Evolutionary conservation across 2,329 filamentous ascomycete genomes (phyloP), one percentile per base, ranked within the genome.

Genomic region (Niveomyces coronatus): DNA sequence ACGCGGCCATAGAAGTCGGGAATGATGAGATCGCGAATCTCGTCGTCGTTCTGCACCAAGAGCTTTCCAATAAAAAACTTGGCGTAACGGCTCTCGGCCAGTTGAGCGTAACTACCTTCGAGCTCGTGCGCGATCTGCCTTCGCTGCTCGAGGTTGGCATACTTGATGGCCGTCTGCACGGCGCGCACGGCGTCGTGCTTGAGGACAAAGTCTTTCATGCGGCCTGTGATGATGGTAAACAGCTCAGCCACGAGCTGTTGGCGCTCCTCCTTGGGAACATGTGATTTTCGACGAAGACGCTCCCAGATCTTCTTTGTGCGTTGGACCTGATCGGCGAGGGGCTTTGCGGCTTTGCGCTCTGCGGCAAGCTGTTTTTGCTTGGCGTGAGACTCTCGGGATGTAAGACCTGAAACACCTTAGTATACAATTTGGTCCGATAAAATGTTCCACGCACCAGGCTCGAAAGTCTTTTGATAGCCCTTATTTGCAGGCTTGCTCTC

Each of bases 151-250:
- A 78, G 70, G 31, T 82, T 93, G 33, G 86, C 83, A 62, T 98
- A 98, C 62, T 98, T 98, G 63, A 98, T 76, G 26, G 89, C 91
- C 10, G 88, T 95, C 65, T 98, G 91, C 18, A 98, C 83, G 29
- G 94, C 87, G 49, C 91, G 77, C n/a, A 94, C 89, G 24, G 87
- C 85, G 57, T 98, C 91, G 60, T 98, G 91, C 74, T 98, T 98
- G 65, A 98, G 84, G 15, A 95, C 89, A 49, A 96, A 94, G 45
- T 96, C 91, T 61, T 85, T 86, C 52, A 96, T 83, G 41, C 84
- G 78, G 37, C 88, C 89, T 17, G 85, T 91, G 52, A 95, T 84
- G 53, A 98, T 94, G 41, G 74, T 71, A 60, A 94, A 96, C 18
- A 98, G 73, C 65, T 98, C 89, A 43, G 80, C 75, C 33, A 96